Base-by-base conservation (phyloP, 352 stramenopile species). In the Phytophthora citricola region DNA sequence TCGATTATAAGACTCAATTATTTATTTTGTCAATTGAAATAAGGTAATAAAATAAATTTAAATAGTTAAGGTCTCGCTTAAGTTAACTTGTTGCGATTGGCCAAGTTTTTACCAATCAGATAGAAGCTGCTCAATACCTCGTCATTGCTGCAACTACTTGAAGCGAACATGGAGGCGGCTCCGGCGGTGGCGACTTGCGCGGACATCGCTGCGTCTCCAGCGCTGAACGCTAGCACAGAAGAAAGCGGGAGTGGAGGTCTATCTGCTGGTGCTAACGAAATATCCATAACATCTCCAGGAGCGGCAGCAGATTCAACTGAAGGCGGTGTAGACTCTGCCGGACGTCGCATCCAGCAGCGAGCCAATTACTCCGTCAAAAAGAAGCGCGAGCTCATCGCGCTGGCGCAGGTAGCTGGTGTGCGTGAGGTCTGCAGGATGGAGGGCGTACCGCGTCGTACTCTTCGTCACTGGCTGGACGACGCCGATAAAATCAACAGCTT, bases 401-500 rank as follows among this genome's bases (percentile, higher is more conserved):
- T 78, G 40, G 73, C 69, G 20, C 60, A 81, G 39, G 48, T 71
- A 2, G 71, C 58, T 24, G 73, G 73, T 12, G 66, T 81, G 26
- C 69, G 73, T 4, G 73, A 81, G 41, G 73, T 81, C 14, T 81
- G 73, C 31, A 53, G 66, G 51, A 69, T 69, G 41, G 73, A 81
- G 39, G 73, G 73, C 15, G 52, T 81, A 22, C 69, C 73, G 5
- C 73, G 73, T 29, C 66, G 73, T 29, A 81, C 73, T 39, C 51
- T 81, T 27, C 73, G 73, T 31, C 73, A 81, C 48, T 81, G 73
- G 73, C 53, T 81, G 58, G 64, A 76, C 11, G 73, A 78, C 46
- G 73, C 73, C 45, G 73, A 81, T 43, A 81, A 78, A 59, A 81
- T 81, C 55, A 78, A 74, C 47, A 75, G 59, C 60, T 81, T 75